Evolutionary conservation across 164 flowering plant species (phyloP).

Genomic region (Vitis labrusca): DNA sequence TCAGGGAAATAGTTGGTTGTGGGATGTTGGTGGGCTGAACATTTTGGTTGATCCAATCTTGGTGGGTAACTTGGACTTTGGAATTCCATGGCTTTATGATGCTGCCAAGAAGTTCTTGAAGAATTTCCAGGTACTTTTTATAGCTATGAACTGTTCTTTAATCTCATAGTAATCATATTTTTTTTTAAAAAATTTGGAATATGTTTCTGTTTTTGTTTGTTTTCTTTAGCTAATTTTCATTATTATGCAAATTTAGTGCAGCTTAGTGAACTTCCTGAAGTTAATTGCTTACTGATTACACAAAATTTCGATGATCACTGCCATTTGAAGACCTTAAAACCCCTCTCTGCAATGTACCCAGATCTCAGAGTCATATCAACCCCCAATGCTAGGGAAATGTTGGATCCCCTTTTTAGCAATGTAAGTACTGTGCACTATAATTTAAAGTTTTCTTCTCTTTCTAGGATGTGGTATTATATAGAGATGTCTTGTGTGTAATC

Average conservation of each 20-base stretch:
- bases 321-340: slow-evolving; percentile 83
- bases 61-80: slow-evolving; percentile 95
- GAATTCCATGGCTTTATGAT: slow-evolving; percentile 92
- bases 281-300: slow-evolving; percentile 79
- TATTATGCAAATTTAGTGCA: slow-evolving; percentile 36
- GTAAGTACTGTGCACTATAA: slow-evolving; percentile 39
- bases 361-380: slow-evolving; percentile 79
- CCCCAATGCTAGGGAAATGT: slow-evolving; percentile 76
- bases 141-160: background rate
- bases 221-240: slow-evolving; percentile 2
- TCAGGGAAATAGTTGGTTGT: slow-evolving; percentile 94
- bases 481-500: too few species aligned
- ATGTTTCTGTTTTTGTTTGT: background rate
- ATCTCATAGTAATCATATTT: background rate
- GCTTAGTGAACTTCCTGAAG: slow-evolving; percentile 88
- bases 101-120: slow-evolving; percentile 81
- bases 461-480: too few species aligned
- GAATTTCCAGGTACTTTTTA: slow-evolving; percentile 63
- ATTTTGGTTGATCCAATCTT: slow-evolving; percentile 90
- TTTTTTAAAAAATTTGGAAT: too few species aligned
- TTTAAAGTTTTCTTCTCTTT: background rate
- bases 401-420: slow-evolving; percentile 73
- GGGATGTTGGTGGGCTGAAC: slow-evolving; percentile 73
- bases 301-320: slow-evolving; percentile 99
- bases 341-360: slow-evolving; percentile 61